phyloP scores from a whole-genome alignment of 345 rosid genomes.

The Eucalyptus curtisii region DNA sequence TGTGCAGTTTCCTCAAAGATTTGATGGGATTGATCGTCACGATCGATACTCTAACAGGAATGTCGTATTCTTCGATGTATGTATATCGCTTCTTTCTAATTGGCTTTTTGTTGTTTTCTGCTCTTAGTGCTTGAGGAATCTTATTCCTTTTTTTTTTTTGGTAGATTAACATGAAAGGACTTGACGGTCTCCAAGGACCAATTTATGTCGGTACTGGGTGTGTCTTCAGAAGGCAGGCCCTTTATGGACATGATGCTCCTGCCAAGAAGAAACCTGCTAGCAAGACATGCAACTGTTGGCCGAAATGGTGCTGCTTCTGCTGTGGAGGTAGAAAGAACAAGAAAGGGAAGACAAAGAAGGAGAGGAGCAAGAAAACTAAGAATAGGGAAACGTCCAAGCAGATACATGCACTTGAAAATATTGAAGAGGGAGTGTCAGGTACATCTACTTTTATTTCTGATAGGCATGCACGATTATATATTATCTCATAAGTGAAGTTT shows the following conservation, averaged over 20 bases:
- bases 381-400: conserved; percentile 75
- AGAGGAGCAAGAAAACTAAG: conserved; percentile 54
- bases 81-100: conserved; percentile 4
- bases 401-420: conserved; percentile 85
- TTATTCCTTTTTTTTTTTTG: background rate
- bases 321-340: conserved; percentile 71
- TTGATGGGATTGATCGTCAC: conserved; percentile 95
- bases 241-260: conserved; percentile 91
- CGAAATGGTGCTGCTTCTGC: conserved; percentile 78
- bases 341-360: conserved; percentile 46
- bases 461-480: background rate
- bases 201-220: conserved; percentile 97
- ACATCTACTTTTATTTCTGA: background rate
- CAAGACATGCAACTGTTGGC: conserved; percentile 94
- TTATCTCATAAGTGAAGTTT: background rate
- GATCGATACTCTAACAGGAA: conserved; percentile 94
- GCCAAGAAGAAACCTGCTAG: conserved; percentile 79
- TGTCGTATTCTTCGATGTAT: conserved; percentile 94
- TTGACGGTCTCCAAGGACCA: conserved; percentile 98
- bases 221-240: conserved; percentile 91
- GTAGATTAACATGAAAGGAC: conserved; percentile 99
- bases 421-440: conserved; percentile 67
- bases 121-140: background rate
- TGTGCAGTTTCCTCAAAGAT: conserved; percentile 99
- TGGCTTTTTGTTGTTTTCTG: background rate